Evolutionary conservation across 306 rosid species (phyloP), one percentile per base, ranked within the genome.

Genomic region (Sindora glabra): DNA sequence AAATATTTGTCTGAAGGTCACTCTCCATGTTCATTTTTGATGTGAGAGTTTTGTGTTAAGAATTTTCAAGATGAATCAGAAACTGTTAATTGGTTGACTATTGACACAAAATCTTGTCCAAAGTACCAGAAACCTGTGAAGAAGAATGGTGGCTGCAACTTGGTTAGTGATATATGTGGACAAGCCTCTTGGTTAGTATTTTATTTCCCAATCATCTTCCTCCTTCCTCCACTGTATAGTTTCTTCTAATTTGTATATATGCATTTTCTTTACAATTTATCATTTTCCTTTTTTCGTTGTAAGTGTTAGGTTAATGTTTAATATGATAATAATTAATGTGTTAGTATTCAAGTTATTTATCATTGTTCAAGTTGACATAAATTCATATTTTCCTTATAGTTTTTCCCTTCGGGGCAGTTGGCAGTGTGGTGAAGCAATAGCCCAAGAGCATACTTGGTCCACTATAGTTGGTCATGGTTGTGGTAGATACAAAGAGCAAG

Each of bases 111-210:
- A 70, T 77, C 95, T 48, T 94, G 99, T 41, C 99, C 99, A 3
- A 86, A 89, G 78, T 94, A 97, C 71, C 94, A 80, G 75, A 94
- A 94, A 79, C 83, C 89, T 1, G 99, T 94, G 54, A 95, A 94
- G 84, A 94, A 94, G 81, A 94, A 89, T 56, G 99, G 99, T 71
- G 99, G 99, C 47, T 94, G 99, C 85, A 94, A 94, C 72, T 87
- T 86, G 59, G 99, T 94, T 60, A 80, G 94, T 63, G 89, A 96
- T 68, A 88, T 89, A 55, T 94, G 97, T 66, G 97, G 99, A 14
- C 97, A 84, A 77, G 72, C 95, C 49, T 94, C 89, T 82, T 94
- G 99, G 99, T 94, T 71, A 69, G 91, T n/a, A 10, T 62, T 34
- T 47, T 22, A 34, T 30, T 10, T 11, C 52, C 19, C 40, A 7